A percentile compares a stretch with the other conserved stretches of the same genome.
Conservation (phyloP, 2,329 filamentous ascomycete species). For the Myriangium duriaei region DNA sequence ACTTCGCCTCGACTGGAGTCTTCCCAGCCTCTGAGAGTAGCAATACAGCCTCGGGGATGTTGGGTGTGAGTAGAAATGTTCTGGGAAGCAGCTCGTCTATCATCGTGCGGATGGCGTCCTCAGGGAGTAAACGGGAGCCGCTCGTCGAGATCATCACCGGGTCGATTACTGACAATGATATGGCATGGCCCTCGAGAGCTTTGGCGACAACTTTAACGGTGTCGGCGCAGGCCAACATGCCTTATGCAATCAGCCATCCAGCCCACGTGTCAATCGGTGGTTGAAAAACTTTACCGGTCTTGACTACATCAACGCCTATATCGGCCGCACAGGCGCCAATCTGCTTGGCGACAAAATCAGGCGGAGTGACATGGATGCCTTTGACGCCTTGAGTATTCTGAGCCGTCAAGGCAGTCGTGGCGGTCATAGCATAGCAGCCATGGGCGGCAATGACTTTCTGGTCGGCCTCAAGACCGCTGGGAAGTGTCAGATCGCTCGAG, state of each 20-base stretch:
- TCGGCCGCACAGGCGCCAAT: conserved; percentile 77
- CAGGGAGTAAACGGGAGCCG: conserved; percentile 56
- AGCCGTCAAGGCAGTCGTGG: conserved; percentile 87
- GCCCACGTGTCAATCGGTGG: neutral
- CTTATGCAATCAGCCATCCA: conserved; percentile 32
- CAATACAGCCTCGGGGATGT: conserved; percentile 60
- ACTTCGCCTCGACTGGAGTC: conserved; percentile 36
- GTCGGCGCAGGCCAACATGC: conserved; percentile 67
- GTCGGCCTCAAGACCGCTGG: conserved; percentile 87
- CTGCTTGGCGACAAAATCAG: conserved; percentile 69
- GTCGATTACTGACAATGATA: conserved; percentile 55
- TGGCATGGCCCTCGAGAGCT: conserved; percentile 44
- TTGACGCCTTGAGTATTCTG: conserved; percentile 83
- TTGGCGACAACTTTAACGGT: conserved; percentile 58
- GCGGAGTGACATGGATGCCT: conserved; percentile 67
- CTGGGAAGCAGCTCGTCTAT: conserved; percentile 48
- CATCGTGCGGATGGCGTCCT: conserved; percentile 50
- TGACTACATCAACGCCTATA: conserved; percentile 78
- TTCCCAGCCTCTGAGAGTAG: conserved; percentile 45
- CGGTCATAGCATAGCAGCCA: conserved; percentile 90
- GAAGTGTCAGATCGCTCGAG: no score
- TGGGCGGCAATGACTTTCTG: conserved; percentile 89
- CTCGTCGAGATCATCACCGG: conserved; percentile 83
- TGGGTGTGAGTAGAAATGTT: conserved; percentile 62
- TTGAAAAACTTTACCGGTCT: conserved; percentile 53